Percentiles rank a stretch among this genome's conserved stretches.
Conservation (phyloP, 208 protist genomes). For the Angomonas ambiguus region DNA sequence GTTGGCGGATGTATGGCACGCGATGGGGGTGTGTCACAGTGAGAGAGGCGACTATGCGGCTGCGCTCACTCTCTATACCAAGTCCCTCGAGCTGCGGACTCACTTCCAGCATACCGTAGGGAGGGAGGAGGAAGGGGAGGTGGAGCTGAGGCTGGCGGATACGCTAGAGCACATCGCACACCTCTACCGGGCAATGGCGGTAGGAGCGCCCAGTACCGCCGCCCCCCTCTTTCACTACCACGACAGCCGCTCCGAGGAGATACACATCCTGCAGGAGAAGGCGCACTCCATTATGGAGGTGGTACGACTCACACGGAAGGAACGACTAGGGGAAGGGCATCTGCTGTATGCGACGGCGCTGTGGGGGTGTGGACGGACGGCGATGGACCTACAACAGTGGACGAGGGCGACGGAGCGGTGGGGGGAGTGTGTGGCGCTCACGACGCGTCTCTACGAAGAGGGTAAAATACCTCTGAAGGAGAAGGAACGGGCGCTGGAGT, state of each 20-base stretch:
- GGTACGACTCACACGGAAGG: slow-evolving; percentile 33
- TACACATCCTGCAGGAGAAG: slow-evolving; percentile 42
- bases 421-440: not conserved
- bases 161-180: slow-evolving; percentile 66
- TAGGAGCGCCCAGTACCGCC: not conserved
- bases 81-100: slow-evolving; percentile 1
- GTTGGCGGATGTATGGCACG: slow-evolving; percentile 61
- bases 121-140: slow-evolving; percentile 15
- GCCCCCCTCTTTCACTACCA: not conserved
- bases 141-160: slow-evolving; percentile 56
- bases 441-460: not conserved
- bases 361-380: slow-evolving; percentile 24
- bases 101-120: slow-evolving; percentile 7
- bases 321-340: slow-evolving; percentile 37
- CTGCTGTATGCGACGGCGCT: slow-evolving; percentile 29
- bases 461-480: not conserved
- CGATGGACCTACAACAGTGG: slow-evolving; percentile 28
- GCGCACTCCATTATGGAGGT: no score
- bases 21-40: slow-evolving; percentile 48
- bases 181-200: slow-evolving; percentile 29
- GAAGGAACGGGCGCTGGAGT: no score
- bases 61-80: slow-evolving; percentile 3
- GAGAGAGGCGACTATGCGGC: not conserved
- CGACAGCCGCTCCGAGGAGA: slow-evolving; percentile 20
- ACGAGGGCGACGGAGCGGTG: slow-evolving; percentile 16